phyloP scores from a whole-genome alignment of 73 alveolate genomes.

The Tetrahymena borealis region DNA sequence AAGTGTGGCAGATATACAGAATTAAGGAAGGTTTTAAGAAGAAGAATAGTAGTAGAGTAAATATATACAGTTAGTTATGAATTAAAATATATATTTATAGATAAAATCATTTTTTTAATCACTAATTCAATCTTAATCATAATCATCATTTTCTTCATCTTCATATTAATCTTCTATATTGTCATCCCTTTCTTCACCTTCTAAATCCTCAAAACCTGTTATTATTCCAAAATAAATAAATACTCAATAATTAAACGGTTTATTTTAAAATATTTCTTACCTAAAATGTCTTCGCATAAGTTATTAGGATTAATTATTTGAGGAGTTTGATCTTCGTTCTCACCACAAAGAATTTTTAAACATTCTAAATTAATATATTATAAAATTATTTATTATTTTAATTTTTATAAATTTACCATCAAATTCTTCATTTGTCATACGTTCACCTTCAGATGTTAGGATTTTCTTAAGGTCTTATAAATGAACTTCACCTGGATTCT shows the following conservation, averaged over 20 bases:
- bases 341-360: not conserved
- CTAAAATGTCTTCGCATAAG: conserved; percentile 32
- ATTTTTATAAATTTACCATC: not conserved
- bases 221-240: not conserved
- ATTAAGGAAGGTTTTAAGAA: no score
- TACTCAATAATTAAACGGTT: not conserved
- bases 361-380: not conserved
- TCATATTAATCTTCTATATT: not conserved
- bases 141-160: not conserved
- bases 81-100: no score
- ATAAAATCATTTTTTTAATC: not conserved
- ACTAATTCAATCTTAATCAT: not conserved
- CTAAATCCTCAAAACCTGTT: not conserved
- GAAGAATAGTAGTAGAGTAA: no score
- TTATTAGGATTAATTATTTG: conserved; percentile 8
- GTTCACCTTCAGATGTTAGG: conserved; percentile 15
- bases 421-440: conserved; percentile 22
- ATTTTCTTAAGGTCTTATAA: not conserved
- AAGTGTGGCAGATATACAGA: no score
- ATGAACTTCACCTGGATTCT: not conserved
- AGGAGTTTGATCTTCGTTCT: conserved; percentile 4
- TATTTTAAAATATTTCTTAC: not conserved
- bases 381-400: not conserved
- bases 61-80: no score
- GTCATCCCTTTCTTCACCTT: not conserved